Conservation (phyloP, 768 basidiomycete genomes). For the Suillus bovinus region DNA sequence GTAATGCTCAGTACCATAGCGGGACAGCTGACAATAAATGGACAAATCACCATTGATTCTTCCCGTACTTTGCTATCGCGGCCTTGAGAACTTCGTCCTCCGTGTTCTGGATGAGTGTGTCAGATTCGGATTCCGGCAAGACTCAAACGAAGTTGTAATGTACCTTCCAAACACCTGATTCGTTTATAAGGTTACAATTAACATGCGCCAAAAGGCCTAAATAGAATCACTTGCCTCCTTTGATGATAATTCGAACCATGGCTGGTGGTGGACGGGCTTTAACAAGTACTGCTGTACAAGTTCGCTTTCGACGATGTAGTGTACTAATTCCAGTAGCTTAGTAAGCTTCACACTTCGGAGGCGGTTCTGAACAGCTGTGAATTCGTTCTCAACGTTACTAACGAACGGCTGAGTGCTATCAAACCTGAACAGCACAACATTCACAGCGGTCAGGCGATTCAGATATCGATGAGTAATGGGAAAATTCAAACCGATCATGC, state of each 20-base stretch:
- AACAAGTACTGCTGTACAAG: not conserved
- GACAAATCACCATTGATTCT: slow-evolving; percentile 83
- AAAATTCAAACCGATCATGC: not conserved
- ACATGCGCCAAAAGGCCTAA: not conserved
- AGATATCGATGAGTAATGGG: not conserved
- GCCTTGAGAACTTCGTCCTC: slow-evolving; percentile 99
- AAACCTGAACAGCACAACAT: not conserved
- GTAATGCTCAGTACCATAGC: slow-evolving; percentile 6
- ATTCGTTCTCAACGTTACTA: too few relatives aligned
- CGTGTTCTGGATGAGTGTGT: slow-evolving; percentile 62
- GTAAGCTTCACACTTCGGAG: not conserved
- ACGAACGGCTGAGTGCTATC: not conserved
- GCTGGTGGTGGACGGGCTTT: slow-evolving; percentile 1
- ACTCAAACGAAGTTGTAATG: not conserved
- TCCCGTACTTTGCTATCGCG: slow-evolving; percentile 96
- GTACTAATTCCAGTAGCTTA: slow-evolving; percentile 1
- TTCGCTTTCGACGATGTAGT: not conserved
- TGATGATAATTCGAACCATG: slow-evolving; percentile 91
- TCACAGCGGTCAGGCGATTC: not conserved
- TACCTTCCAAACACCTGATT: slow-evolving; percentile 82
- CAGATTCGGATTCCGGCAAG: slow-evolving; percentile 4
- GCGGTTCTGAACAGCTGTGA: too few relatives aligned
- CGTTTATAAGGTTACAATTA: not conserved
- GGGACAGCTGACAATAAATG: slow-evolving; percentile 9
- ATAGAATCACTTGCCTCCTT: slow-evolving; percentile 61